Base-by-base conservation (phyloP, 2,329 filamentous ascomycete species). In the Pseudocercospora cruenta region DNA sequence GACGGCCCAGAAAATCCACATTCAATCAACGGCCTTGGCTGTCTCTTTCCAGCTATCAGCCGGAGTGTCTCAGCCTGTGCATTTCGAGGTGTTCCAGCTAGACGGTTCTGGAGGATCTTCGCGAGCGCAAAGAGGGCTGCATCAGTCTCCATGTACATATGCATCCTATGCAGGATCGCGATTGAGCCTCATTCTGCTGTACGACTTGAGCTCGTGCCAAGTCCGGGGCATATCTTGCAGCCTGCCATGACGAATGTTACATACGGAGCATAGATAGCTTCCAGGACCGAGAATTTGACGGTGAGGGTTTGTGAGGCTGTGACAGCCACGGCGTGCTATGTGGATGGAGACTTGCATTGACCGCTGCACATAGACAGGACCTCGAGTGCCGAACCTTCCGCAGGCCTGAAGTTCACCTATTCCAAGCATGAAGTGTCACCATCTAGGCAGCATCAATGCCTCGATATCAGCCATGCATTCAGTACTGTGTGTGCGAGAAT, bases 141-240 rank as follows among this genome's bases (percentile, higher is more conserved):
- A 31, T 31, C 51, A 28, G 36, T 54, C 51, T 28, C 16, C 45
- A 24, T 19, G 45, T 49, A 49, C 45, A 24, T 49, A 21, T 39
- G 36, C 45, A 24, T 21, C 22, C 45, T n/a, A 31, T 28, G 51
- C 51, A 54, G 21, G 51, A 54, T n/a, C 51, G 14, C 51, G 24
- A 55, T 55, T 55, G 51, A 55, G 51, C 51, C 51, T 26, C 51
- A 26, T 19, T 33, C 26, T 55, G 51, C 51, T 28, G 51, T 19
- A 31, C 51, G 16, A 55, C 51, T 28, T 28, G 21, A 54, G 51
- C 51, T 28, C 24, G 51, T 54, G 51, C 51, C 16, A 54, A 22
- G 21, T 24, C 21, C 51, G 22, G n/a, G 19, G 21, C 19, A 24
- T 51, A 24, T 5, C 3, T 12, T 26, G 14, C 39, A 43, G 39